phyloP scores from a whole-genome alignment of 1,284 basidiomycete genomes.

The Rhodotorula sp. region DNA sequence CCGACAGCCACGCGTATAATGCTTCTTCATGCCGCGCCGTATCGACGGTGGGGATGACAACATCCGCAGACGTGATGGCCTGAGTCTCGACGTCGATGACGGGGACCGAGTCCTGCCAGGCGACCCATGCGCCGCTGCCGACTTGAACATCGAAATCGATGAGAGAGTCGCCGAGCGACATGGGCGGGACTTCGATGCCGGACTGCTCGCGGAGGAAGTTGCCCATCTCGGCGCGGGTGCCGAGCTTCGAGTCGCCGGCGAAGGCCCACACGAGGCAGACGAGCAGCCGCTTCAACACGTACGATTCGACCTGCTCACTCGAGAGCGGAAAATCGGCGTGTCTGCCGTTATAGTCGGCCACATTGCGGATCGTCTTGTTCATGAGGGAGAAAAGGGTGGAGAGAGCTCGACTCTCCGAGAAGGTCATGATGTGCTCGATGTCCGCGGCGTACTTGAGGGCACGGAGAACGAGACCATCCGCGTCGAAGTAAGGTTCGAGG shows the following conservation, averaged over 20 bases:
- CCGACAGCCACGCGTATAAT: slow-evolving; percentile 95
- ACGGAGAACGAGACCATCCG: slow-evolving; percentile 73
- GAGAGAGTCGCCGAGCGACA: slow-evolving; percentile 69
- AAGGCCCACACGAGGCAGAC: slow-evolving; percentile 97
- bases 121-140: slow-evolving; percentile 76
- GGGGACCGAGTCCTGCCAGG: slow-evolving; percentile 90
- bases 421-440: slow-evolving; percentile 98
- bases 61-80: slow-evolving; percentile 88
- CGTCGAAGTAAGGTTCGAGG: slow-evolving; percentile 76
- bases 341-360: slow-evolving; percentile 91
- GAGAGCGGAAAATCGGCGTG: slow-evolving; percentile 92
- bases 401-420: slow-evolving; percentile 84
- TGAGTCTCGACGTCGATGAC: slow-evolving; percentile 96
- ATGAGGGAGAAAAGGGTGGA: slow-evolving; percentile 95
- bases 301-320: slow-evolving; percentile 79
- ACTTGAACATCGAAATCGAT: slow-evolving; percentile 96
- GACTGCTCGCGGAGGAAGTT: slow-evolving; percentile 81
- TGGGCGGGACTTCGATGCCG: slow-evolving; percentile 80
- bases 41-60: slow-evolving; percentile 97
- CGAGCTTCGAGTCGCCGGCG: slow-evolving; percentile 89
- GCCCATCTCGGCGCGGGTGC: slow-evolving; percentile 84
- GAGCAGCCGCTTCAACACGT: slow-evolving; percentile 84
- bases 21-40: slow-evolving; percentile 99
- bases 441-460: slow-evolving; percentile 76
- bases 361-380: slow-evolving; percentile 91